Evolutionary conservation across 208 protist genomes (phyloP), one percentile per base, ranked within the genome.

Genomic region (Leishmania braziliensis): DNA sequence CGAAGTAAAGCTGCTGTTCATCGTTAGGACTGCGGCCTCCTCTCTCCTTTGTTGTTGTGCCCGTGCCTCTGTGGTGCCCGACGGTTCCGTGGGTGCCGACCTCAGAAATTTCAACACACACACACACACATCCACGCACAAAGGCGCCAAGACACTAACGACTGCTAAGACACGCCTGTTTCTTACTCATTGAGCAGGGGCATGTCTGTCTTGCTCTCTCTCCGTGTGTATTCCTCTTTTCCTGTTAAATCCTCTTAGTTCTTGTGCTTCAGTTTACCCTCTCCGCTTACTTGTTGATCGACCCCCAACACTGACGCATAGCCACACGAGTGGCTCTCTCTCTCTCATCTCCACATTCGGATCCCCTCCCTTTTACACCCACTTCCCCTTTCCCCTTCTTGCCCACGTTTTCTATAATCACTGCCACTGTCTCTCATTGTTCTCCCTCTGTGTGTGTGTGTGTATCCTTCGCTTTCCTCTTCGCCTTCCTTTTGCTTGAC

Each of bases 51-150:
- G 26, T 50, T 75, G 16, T 56, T 54, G 54, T 60, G 20, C 6
- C 56, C 10, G n/a, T 29, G n/a, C 26, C 23, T 36, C 10, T 18
- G 23, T 18, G 60, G 60, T 12, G 8, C n/a, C 0, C n/a, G 10
- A 8, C 60, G 60, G 60, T 36, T 66, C 1, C 3, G 8, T 18
- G 0, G 14, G 3, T 23, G 39, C 39, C 66, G 9, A 39, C 16
- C 36, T 26, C 66, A n/a, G 36, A 14, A 9, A n/a, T 14, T 23
- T 50, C 29, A 71, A 26, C 39, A 56, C 43, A 33, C 43, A 33
- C 71, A 56, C 50, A 54, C 50, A 62, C 29, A 75, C 71, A 46
- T 33, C 33, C 33, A 33, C 33, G 33, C 68, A 72, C 68, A 72
- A 10, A 72, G 0, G n/a, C 68, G 51, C 43, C 9, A 12, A 75